Percentiles rank a stretch among this genome's conserved stretches.
These are phyloP conservation scores for Salix arbutifolia DNA, from an alignment of 345 rosid species.

Conservation along the genomic window DNA sequence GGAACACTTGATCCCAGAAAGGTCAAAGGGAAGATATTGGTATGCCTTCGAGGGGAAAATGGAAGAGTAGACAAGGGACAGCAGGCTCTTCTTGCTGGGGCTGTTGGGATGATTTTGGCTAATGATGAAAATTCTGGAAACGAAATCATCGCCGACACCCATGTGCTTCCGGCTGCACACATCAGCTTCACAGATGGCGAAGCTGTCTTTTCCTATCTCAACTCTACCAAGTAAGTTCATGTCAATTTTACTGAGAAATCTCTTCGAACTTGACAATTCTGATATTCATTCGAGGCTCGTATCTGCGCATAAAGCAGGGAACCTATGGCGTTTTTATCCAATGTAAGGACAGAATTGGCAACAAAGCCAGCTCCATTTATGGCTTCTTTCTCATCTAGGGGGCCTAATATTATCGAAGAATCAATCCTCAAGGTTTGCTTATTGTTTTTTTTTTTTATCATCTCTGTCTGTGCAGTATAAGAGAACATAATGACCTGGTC, in stretches of 20 bases:
- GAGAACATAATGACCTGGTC: background rate
- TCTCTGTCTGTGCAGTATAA: background rate
- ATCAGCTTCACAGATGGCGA: conserved; percentile 34
- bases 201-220: conserved; percentile 34
- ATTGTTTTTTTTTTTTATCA: background rate
- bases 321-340: conserved; percentile 15
- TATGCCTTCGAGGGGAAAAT: conserved; percentile 34
- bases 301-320: conserved; percentile 15
- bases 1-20: conserved; percentile 47
- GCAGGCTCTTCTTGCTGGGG: conserved; percentile 38
- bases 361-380: conserved; percentile 14
- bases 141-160: conserved; percentile 31
- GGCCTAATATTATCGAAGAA: conserved; percentile 24
- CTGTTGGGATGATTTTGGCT: conserved; percentile 48
- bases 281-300: background rate
- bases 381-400: conserved; percentile 26
- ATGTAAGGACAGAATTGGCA: background rate
- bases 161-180: conserved; percentile 48
- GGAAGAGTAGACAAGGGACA: conserved; percentile 33
- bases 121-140: conserved; percentile 28
- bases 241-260: background rate
- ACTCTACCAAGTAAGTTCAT: conserved; percentile 36
- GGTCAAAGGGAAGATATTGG: conserved; percentile 60
- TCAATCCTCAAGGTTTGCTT: conserved; percentile 37
- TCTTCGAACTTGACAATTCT: background rate